Base-by-base conservation (phyloP, 225 moss, liverwort and hornwort species). In the Rhytidiadelphus loreus region DNA sequence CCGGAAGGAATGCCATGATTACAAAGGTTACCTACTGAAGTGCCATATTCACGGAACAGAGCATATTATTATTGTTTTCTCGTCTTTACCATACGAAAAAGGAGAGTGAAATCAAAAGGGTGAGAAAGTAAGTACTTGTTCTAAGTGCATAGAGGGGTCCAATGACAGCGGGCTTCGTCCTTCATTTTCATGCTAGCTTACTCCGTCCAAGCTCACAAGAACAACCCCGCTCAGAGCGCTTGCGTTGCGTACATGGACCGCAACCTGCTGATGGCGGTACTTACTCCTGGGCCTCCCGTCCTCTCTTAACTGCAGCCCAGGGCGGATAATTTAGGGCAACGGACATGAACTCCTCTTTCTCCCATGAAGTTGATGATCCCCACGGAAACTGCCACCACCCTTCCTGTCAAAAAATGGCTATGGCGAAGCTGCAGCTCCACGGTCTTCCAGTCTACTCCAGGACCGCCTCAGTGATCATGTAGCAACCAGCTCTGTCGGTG, bases 121-220 rank as follows among this genome's bases (percentile, higher is more conserved):
- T 76, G 89, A 85, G 77, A 87, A 77, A 77, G 57, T 16, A 63
- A 68, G 92, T 92, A 92, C 92, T 89, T 90, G 87, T 85, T 92
- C 71, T 88, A 92, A 85, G 87, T 88, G 92, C 90, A 75, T 32
- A 90, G 80, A 90, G 88, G 83, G 60, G 92, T 90, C 92, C 90
- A 81, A 77, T 87, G 85, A 89, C 90, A 90, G 88, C 86, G 81
- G 76, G 92, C 89, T 92, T 89, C 88, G 89, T 89, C 87, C 90
- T 92, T 90, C 92, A 92, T 90, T 92, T 89, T 88, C 90, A 90
- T 87, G 76, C 92, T 85, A 72, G 56, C 88, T 84, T 55, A 64
- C 83, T 63, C 83, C 82, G 82, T 83, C 53, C 83, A 78, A 88
- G 86, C 82, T 92, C 92, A 90, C 92, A 92, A 83, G 90, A 88